A percentile compares a stretch with the other conserved stretches of the same genome.
Evolutionary conservation across 768 basidiomycete species (phyloP).

Genomic region (Boletus sensibilis): DNA sequence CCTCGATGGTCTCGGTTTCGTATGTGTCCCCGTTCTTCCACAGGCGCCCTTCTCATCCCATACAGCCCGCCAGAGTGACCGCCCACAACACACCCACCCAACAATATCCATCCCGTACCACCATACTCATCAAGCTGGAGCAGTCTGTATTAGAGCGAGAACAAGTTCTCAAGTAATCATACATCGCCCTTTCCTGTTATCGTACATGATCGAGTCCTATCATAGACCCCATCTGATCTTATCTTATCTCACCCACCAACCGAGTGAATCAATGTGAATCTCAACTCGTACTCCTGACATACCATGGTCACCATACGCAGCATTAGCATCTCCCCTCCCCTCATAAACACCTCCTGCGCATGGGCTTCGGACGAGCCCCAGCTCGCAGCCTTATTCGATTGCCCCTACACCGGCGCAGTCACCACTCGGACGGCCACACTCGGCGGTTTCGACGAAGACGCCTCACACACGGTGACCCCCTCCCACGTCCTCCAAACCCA

Average conservation of each 20-base stretch:
- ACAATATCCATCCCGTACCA: slow-evolving; percentile 79
- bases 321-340: slow-evolving; percentile 56
- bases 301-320: slow-evolving; percentile 58
- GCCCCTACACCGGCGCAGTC: slow-evolving; percentile 70
- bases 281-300: not conserved
- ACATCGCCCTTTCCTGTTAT: slow-evolving; percentile 3
- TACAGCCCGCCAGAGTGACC: slow-evolving; percentile 92
- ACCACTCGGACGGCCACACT: slow-evolving; percentile 77
- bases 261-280: not conserved
- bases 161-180: slow-evolving; percentile 69
- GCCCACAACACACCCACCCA: slow-evolving; percentile 89
- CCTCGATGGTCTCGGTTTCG: slow-evolving; percentile 90
- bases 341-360: slow-evolving; percentile 77
- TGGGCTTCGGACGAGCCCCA: slow-evolving; percentile 75
- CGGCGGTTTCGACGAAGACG: slow-evolving; percentile 67
- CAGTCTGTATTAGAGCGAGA: slow-evolving; percentile 91
- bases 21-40: slow-evolving; percentile 43
- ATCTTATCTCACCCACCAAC: slow-evolving; percentile 13
- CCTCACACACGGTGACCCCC: slow-evolving; percentile 51
- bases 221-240: slow-evolving; percentile 6
- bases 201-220: not conserved
- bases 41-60: slow-evolving; percentile 10
- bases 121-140: slow-evolving; percentile 97
- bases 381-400: slow-evolving; percentile 63
- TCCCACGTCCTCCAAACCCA: not conserved